Evolutionary conservation across 2,329 filamentous ascomycete genomes (phyloP).

Genomic region (Sporothrix schenckii): DNA sequence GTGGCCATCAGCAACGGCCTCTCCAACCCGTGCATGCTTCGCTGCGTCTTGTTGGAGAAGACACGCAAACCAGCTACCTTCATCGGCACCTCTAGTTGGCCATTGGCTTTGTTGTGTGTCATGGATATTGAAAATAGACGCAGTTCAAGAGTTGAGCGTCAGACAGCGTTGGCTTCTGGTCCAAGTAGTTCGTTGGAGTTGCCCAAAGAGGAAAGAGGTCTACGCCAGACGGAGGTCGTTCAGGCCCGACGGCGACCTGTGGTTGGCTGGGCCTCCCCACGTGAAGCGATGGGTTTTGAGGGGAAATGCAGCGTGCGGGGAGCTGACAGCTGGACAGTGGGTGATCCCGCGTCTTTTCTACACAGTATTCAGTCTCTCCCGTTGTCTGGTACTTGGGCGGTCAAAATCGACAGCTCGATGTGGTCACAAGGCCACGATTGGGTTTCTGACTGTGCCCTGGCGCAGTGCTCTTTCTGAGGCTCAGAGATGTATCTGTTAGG

Average conservation of each 20-base stretch:
- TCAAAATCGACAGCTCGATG: no score
- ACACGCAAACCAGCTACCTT: background rate
- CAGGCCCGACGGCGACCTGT: background rate
- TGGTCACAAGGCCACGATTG: no score
- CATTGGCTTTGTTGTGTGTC: slow-evolving; percentile 4
- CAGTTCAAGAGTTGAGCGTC: background rate
- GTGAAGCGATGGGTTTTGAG: background rate
- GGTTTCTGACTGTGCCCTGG: no score
- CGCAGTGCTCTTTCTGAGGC: no score
- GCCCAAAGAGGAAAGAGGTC: slow-evolving; percentile 19
- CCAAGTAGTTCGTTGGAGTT: background rate
- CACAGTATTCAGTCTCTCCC: no score
- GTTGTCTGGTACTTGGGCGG: no score
- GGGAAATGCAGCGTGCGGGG: background rate
- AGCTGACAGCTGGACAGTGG: no score
- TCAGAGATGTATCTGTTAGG: no score
- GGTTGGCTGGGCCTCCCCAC: slow-evolving; percentile 9
- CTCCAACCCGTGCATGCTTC: slow-evolving; percentile 8
- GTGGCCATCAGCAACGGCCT: background rate
- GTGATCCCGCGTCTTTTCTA: no score
- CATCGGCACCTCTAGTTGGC: no score
- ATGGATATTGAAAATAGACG: slow-evolving; percentile 1
- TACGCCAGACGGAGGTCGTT: background rate
- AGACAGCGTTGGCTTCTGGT: background rate
- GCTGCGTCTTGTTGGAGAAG: slow-evolving; percentile 19